Conservation (phyloP, 2,329 filamentous ascomycete species). For the Exophiala xenobiotica region DNA sequence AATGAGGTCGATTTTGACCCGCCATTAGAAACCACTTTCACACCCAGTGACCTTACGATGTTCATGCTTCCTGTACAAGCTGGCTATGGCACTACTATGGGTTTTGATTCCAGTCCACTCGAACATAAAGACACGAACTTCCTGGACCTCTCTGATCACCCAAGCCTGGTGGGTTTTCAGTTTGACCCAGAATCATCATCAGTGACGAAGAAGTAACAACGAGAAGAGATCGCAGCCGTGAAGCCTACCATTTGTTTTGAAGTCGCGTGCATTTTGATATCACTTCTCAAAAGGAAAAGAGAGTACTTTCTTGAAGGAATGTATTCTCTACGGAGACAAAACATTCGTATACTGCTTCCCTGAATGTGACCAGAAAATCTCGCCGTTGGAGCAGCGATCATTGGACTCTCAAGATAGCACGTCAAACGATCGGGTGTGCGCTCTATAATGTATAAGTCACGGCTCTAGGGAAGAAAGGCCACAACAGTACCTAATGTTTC, state of each 20-base stretch:
- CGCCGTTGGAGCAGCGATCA: neutral
- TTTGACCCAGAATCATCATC: neutral
- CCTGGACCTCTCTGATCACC: neutral
- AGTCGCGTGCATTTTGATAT: neutral
- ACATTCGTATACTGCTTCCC: neutral
- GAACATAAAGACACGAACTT: neutral
- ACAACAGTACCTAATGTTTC: neutral
- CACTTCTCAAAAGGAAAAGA: neutral
- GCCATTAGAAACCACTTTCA: neutral
- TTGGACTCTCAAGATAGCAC: neutral
- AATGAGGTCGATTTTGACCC: neutral
- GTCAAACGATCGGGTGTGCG: neutral
- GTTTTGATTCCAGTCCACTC: neutral
- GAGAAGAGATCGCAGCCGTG: neutral
- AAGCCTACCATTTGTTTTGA: neutral
- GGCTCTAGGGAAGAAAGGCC: neutral
- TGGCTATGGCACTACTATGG: constrained; percentile 1
- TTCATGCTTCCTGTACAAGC: constrained; percentile 2
- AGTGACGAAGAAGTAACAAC: neutral
- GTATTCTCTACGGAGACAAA: neutral
- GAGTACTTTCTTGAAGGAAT: neutral
- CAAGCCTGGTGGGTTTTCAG: neutral
- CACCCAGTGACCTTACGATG: neutral
- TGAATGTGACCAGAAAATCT: constrained; percentile 1
- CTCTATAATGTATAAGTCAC: neutral